Evolutionary conservation across 148 eudicot species (phyloP).

Genomic region (Chenopodium quinoa): DNA sequence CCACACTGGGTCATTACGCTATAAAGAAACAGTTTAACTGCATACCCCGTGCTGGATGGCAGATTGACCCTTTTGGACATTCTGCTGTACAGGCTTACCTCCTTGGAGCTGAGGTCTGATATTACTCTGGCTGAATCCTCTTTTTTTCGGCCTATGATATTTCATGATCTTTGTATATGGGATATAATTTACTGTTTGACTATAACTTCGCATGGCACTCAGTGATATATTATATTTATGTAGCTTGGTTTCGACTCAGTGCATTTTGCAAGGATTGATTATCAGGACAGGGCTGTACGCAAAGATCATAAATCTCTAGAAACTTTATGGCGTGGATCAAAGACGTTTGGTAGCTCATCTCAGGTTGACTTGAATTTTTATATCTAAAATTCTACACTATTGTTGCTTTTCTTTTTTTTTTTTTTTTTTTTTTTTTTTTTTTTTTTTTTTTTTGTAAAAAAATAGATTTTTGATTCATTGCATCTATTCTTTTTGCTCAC

Average conservation of each 20-base stretch:
- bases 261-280: slow-evolving; percentile 92
- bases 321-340: slow-evolving; percentile 89
- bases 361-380: slow-evolving; percentile 43
- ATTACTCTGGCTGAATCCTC: not conserved
- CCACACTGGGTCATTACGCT: slow-evolving; percentile 70
- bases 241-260: slow-evolving; percentile 90
- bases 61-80: slow-evolving; percentile 92
- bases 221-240: slow-evolving; percentile 21
- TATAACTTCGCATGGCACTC: not conserved
- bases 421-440: not conserved
- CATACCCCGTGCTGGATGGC: slow-evolving; percentile 97
- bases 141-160: not conserved
- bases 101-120: slow-evolving; percentile 69
- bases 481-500: not conserved
- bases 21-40: slow-evolving; percentile 58
- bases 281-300: slow-evolving; percentile 75
- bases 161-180: not conserved
- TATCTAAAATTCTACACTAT: not conserved
- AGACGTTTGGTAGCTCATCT: slow-evolving; percentile 80
- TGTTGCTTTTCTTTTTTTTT: not conserved
- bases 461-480: not conserved
- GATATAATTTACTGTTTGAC: not conserved
- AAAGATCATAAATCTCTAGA: slow-evolving; percentile 71
- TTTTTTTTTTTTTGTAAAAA: no score
- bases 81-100: slow-evolving; percentile 94